phyloP scores from a whole-genome alignment of 2,329 filamentous ascomycete species.

The Clarireedia sp. region DNA sequence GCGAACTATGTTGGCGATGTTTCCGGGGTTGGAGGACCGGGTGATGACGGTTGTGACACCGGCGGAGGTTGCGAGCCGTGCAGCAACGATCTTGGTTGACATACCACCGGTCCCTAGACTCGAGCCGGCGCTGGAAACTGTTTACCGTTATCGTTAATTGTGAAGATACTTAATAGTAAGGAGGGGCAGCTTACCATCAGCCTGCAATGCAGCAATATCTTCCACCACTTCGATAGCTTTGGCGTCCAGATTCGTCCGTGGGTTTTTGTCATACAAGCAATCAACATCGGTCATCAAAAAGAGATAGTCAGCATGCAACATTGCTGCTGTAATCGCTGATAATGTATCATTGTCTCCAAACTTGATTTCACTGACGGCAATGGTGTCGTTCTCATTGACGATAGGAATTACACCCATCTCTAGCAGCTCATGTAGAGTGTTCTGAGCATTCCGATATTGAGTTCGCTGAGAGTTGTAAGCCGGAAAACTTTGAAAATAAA shows the following conservation, averaged over 20 bases:
- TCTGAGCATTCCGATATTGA: constrained; percentile 93
- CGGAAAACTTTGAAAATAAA: constrained; percentile 10
- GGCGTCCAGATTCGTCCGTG: constrained; percentile 75
- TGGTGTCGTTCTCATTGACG: constrained; percentile 96
- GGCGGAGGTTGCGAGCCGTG: constrained; percentile 82
- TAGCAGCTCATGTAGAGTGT: constrained; percentile 82
- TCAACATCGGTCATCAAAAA: constrained; percentile 99
- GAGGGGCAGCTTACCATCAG: constrained; percentile 52
- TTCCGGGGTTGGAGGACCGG: constrained; percentile 84
- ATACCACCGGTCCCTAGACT: constrained; percentile 90
- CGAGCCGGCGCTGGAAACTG: constrained; percentile 82
- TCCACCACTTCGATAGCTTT: constrained; percentile 86
- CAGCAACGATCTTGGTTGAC: constrained; percentile 94
- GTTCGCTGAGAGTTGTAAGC: constrained; percentile 50
- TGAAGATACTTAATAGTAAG: background rate
- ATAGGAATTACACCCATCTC: constrained; percentile 97
- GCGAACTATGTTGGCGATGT: constrained; percentile 77
- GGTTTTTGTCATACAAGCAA: constrained; percentile 94
- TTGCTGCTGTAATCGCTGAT: constrained; percentile 90
- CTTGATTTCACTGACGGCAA: constrained; percentile 97
- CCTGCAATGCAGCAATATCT: constrained; percentile 73
- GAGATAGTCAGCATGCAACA: constrained; percentile 93
- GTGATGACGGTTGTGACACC: constrained; percentile 96
- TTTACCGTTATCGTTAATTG: background rate
- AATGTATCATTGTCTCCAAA: constrained; percentile 98